Evolutionary conservation across 495 filamentous ascomycete genomes (phyloP).

Genomic region (Penicillium steckii): DNA sequence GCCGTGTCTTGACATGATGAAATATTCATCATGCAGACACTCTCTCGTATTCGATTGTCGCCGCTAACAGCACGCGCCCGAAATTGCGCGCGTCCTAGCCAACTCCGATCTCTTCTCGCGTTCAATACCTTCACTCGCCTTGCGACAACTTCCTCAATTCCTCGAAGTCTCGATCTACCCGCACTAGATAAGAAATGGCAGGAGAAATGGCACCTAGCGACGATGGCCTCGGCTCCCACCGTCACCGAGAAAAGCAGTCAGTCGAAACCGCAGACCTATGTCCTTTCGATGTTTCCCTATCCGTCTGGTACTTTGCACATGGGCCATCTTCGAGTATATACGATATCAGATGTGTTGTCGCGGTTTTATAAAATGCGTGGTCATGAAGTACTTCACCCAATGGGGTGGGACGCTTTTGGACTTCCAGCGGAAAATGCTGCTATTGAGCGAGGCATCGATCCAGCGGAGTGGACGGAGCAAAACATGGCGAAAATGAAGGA

Average conservation of each 20-base stretch:
- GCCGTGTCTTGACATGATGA: slow-evolving; percentile 12
- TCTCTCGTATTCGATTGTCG: slow-evolving; percentile 31
- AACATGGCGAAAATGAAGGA: slow-evolving; percentile 85
- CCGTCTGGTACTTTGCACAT: slow-evolving; percentile 88
- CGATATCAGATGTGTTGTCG: slow-evolving; percentile 82
- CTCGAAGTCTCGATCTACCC: slow-evolving; percentile 55
- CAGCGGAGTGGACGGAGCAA: slow-evolving; percentile 70
- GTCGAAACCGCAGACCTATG: slow-evolving; percentile 60
- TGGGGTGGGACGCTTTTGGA: slow-evolving; percentile 94
- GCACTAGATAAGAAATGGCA: slow-evolving; percentile 78
- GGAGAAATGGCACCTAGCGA: slow-evolving; percentile 48
- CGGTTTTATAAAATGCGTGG: slow-evolving; percentile 77
- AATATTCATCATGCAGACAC: slow-evolving; percentile 25
- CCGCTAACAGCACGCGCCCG: slow-evolving; percentile 21
- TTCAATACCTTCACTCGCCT: slow-evolving; percentile 17
- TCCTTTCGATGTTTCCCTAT: slow-evolving; percentile 92
- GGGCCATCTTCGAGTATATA: slow-evolving; percentile 86
- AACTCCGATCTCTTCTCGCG: slow-evolving; percentile 13
- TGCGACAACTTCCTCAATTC: slow-evolving; percentile 22
- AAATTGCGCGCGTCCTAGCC: slow-evolving; percentile 15
- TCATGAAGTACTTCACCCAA: slow-evolving; percentile 74
- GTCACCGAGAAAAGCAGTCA: slow-evolving; percentile 10
- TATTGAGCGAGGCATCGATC: slow-evolving; percentile 80
- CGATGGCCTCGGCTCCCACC: slow-evolving; percentile 3
- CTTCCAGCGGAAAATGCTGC: slow-evolving; percentile 91